These are phyloP conservation scores for Lagenidium giganteum DNA, from an alignment of 352 stramenopile species.

Conservation along the genomic window DNA sequence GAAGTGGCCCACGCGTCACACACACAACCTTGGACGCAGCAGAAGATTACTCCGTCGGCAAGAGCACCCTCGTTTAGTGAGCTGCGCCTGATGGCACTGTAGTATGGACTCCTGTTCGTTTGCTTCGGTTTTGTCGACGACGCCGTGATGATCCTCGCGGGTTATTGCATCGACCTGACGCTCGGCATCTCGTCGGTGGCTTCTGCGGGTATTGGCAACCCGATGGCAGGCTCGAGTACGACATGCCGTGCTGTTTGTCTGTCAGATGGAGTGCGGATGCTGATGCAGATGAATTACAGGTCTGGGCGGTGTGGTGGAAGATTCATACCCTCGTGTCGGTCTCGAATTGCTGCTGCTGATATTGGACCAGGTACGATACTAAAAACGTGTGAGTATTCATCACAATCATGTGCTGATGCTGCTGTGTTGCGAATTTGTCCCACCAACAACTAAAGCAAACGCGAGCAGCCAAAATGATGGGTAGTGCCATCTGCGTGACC, in stretches of 20 bases:
- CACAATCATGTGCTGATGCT: too few species aligned
- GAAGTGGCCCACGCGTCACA: too few species aligned
- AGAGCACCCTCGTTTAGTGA: too few species aligned
- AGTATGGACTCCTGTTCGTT: constrained; percentile 90
- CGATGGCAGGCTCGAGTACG: constrained; percentile 66
- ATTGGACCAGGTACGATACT: constrained; percentile 59
- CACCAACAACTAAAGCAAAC: constrained; percentile 55
- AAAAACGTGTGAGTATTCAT: too few species aligned
- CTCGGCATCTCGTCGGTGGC: constrained; percentile 87
- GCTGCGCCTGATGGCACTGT: constrained; percentile 59
- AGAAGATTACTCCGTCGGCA: too few species aligned
- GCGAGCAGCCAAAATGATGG: constrained; percentile 58
- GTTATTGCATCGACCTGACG: constrained; percentile 84
- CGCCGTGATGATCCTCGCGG: constrained; percentile 90
- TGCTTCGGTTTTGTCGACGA: constrained; percentile 99
- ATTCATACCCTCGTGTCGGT: constrained; percentile 58
- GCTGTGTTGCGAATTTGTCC: too few species aligned
- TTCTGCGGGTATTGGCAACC: constrained; percentile 81
- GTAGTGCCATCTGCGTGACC: constrained; percentile 62
- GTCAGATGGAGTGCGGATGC: too few species aligned
- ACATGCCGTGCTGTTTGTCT: too few species aligned
- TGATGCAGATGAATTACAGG: too few species aligned
- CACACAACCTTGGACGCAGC: too few species aligned
- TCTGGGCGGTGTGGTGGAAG: constrained; percentile 79
- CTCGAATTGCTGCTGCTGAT: constrained; percentile 55